These are phyloP conservation scores for Cnidoscolus chayamansa DNA, from an alignment of 441 rosid species.

Conservation along the genomic window DNA sequence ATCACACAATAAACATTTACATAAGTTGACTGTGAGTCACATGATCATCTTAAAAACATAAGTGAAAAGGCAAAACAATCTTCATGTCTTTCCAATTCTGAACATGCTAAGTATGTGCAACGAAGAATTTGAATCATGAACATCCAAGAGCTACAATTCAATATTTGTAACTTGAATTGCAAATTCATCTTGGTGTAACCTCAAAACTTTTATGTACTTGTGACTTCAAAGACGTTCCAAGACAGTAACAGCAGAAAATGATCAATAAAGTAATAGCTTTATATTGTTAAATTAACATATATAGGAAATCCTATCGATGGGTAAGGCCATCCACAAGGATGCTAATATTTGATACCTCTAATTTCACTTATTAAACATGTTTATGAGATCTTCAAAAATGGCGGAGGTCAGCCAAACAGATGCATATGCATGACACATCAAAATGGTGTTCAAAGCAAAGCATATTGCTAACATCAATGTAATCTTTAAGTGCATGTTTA, in stretches of 20 bases:
- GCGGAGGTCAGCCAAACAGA: neutral
- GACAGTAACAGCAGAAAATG: neutral
- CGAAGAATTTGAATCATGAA: too few relatives aligned
- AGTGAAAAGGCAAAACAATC: too few relatives aligned
- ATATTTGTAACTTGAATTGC: too few relatives aligned
- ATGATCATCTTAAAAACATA: neutral
- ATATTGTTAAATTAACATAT: neutral
- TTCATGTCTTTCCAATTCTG: too few relatives aligned
- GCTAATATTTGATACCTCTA: neutral
- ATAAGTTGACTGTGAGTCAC: neutral
- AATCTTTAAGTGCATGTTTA: neutral
- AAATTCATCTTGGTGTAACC: neutral
- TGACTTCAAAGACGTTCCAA: neutral
- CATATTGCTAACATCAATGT: neutral
- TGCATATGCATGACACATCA: too few relatives aligned
- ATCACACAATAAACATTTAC: neutral
- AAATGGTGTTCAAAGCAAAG: neutral
- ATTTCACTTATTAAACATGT: neutral
- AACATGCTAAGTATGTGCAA: too few relatives aligned
- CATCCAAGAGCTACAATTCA: too few relatives aligned
- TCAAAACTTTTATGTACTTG: neutral
- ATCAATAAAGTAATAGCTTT: neutral
- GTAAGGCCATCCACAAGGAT: neutral
- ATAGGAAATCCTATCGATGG: neutral
- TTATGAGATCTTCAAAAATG: neutral